Evolutionary conservation across 2,329 filamentous ascomycete species (phyloP), one percentile per base, ranked within the genome.

Genomic region (Exophiala bonariae): DNA sequence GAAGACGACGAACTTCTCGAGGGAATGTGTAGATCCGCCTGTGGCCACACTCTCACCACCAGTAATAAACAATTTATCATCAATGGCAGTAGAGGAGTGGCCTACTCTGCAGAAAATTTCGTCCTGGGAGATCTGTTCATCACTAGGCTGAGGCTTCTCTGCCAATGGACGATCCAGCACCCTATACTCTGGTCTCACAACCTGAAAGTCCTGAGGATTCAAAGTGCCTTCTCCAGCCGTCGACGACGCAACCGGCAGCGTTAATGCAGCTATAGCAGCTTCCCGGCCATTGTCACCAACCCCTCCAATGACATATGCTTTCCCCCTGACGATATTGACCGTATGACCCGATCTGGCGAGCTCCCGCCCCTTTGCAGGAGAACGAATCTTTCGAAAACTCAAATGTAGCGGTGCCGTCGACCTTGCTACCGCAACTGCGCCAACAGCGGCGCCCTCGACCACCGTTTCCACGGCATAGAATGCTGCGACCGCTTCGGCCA

Each of bases 381-480:
- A 35, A 6, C 20, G 16, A 13, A 54, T 41, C 38, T 42, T 50
- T 4, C 46, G 35, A 22, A 51, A 54, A 20, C 32, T 28, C 8
- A 48, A 43, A 31, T 50, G 42, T 10, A 54, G 31, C 14, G 51
- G 51, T 2, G 47, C 48, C 1, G 51, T 54, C 13, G 48, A 32
- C 23, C 32, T 26, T 13, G 51, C 41, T 16, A 50, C 39, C 6
- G 44, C 51, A 13, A 51, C 22, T 11, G 48, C 51, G 16, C 44
- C 48, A n/a, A 47, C 42, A 10, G 48, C 54, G 18, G 51, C 49
- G 4, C 44, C 48, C 52, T 53, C 44, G 37, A 44, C 35, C 10
- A 38, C 40, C 3, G 48, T 54, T 22, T 54, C 51, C 26, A 50
- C 48, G 22, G 48, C 59, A 40, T 47, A 58, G 30, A 56, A 44